Evolutionary conservation across 805 yeast genomes (phyloP).

Genomic region (Yarrowia sp.): DNA sequence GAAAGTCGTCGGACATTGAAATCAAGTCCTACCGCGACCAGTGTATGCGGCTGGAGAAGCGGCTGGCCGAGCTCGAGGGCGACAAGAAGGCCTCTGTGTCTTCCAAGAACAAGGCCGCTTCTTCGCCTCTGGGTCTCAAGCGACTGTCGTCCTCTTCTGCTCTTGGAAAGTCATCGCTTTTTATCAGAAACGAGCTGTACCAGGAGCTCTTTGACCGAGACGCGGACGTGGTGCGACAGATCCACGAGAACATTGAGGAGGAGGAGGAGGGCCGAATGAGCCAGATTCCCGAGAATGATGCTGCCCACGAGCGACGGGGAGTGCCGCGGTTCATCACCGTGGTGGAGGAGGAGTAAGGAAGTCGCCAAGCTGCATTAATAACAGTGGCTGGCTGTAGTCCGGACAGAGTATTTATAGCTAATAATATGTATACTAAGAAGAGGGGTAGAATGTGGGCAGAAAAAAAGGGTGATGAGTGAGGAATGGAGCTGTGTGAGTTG

Average conservation of each 20-base stretch:
- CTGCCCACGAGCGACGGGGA: constrained; percentile 14
- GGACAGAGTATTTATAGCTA: constrained; percentile 21
- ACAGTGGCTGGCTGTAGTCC: background rate
- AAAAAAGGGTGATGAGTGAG: no score
- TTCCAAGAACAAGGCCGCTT: background rate
- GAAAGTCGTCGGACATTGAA: constrained; percentile 37
- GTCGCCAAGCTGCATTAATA: no score
- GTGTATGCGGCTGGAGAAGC: constrained; percentile 23
- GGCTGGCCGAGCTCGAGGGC: constrained; percentile 11
- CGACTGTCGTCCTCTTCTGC: constrained; percentile 18
- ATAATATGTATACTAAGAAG: background rate
- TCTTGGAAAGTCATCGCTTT: constrained; percentile 23
- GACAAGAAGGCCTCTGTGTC: background rate
- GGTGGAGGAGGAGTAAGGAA: constrained; percentile 24
- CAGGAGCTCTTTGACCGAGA: constrained; percentile 39
- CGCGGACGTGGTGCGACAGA: constrained; percentile 21
- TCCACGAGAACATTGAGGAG: constrained; percentile 32
- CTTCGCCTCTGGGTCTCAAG: constrained; percentile 15
- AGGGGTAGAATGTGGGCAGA: no score
- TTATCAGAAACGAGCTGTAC: constrained; percentile 33
- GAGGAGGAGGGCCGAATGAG: constrained; percentile 11
- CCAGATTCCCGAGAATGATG: background rate
- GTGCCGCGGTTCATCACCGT: constrained; percentile 27
- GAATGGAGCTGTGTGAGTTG: no score
- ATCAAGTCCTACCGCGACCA: constrained; percentile 35